A percentile compares a stretch with the other conserved stretches of the same genome.
These are phyloP conservation scores for Mycena venus DNA, from an alignment of 768 basidiomycete species.

Conservation along the genomic window DNA sequence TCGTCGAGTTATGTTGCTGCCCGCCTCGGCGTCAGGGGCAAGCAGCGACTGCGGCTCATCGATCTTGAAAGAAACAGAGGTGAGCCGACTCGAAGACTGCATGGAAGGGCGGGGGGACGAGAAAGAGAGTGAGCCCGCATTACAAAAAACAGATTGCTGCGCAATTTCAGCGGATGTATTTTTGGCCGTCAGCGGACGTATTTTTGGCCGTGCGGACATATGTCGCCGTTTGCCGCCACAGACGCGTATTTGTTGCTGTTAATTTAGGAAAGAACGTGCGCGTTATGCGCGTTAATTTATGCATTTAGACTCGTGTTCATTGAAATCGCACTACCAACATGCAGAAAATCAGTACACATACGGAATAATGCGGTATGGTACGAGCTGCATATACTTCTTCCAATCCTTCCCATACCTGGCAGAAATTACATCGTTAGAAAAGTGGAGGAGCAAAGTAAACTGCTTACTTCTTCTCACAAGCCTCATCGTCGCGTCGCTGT, in stretches of 20 bases:
- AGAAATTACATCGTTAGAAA: slow-evolving; percentile 21
- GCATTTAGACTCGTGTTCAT: too few relatives aligned
- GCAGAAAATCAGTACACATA: slow-evolving; percentile 67
- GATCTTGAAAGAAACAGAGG: slow-evolving; percentile 11
- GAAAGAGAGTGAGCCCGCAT: neutral
- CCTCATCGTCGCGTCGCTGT: slow-evolving; percentile 92
- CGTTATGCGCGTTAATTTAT: neutral
- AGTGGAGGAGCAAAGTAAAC: neutral
- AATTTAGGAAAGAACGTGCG: slow-evolving; percentile 2
- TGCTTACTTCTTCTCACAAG: slow-evolving; percentile 87
- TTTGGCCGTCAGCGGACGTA: neutral
- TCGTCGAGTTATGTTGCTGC: slow-evolving; percentile 48
- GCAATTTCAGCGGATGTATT: neutral
- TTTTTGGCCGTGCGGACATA: too few relatives aligned
- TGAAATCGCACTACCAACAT: neutral
- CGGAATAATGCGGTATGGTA: slow-evolving; percentile 81
- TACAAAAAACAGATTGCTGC: neutral
- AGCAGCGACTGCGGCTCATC: neutral
- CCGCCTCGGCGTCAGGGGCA: neutral
- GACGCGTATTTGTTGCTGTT: neutral
- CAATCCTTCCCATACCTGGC: slow-evolving; percentile 90
- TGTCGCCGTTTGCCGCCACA: too few relatives aligned
- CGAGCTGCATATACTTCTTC: slow-evolving; percentile 80
- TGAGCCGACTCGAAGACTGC: neutral
- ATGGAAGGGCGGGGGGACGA: neutral